Conservation (phyloP, 169 alveolate genomes). For the Cryptosporidium sp. region DNA sequence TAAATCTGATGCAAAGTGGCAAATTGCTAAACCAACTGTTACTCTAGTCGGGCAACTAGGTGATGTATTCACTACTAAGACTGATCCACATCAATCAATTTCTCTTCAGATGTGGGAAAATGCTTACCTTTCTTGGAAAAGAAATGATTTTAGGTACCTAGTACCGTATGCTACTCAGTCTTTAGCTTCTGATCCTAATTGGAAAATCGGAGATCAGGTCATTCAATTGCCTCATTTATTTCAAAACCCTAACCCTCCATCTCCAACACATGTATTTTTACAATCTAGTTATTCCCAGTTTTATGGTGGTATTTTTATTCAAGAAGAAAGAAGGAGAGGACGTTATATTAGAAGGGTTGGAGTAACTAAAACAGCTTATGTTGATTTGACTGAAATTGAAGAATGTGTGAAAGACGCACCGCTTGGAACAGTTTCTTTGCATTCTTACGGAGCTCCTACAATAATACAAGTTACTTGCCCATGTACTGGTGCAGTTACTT, state of each 20-base stretch:
- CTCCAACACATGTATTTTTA: slow-evolving; percentile 8
- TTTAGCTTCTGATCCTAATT: neutral
- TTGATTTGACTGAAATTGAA: neutral
- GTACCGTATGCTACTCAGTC: slow-evolving; percentile 10
- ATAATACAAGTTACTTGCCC: neutral
- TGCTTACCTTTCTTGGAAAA: slow-evolving; percentile 25
- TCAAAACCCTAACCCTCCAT: neutral
- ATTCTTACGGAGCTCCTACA: neutral
- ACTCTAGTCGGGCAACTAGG: neutral
- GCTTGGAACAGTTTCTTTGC: neutral
- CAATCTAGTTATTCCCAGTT: neutral
- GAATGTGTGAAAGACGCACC: neutral
- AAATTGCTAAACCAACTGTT: slow-evolving; percentile 3
- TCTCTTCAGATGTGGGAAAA: slow-evolving; percentile 20
- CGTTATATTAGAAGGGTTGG: slow-evolving; percentile 16
- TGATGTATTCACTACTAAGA: neutral
- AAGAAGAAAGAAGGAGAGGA: neutral
- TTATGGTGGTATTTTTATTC: slow-evolving; percentile 5
- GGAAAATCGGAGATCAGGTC: neutral
- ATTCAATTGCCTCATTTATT: neutral
- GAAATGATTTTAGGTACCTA: neutral
- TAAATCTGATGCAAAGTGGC: neutral
- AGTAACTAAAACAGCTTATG: neutral
- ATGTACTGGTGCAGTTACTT: slow-evolving; percentile 9
- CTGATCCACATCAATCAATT: neutral